Conservation (phyloP, 352 stramenopile species). For the Phytopythium kandeliae region DNA sequence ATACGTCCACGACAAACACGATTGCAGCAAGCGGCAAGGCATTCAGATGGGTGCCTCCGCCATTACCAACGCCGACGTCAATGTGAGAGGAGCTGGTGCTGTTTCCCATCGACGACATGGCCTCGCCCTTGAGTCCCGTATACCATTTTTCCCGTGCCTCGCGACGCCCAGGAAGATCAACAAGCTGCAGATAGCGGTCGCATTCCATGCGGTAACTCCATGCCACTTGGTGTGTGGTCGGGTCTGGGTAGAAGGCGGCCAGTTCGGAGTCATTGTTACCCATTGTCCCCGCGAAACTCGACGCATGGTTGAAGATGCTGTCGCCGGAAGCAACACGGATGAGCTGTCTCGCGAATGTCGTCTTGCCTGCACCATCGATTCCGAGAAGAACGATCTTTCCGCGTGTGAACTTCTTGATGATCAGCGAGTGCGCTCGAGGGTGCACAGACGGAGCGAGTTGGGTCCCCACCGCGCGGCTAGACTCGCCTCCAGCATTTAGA, state of each 20-base stretch:
- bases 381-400: slow-evolving; percentile 45
- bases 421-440: slow-evolving; percentile 12
- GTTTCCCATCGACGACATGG: background rate
- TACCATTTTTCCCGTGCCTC: slow-evolving; percentile 31
- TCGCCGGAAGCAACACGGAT: slow-evolving; percentile 20
- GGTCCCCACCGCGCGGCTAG: background rate
- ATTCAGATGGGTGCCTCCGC: slow-evolving; percentile 12
- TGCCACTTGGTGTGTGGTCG: slow-evolving; percentile 16
- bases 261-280: slow-evolving; percentile 6
- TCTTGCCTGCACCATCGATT: slow-evolving; percentile 53
- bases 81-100: slow-evolving; percentile 8
- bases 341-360: slow-evolving; percentile 44
- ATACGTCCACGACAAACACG: slow-evolving; percentile 46
- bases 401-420: slow-evolving; percentile 30
- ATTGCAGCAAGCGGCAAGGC: slow-evolving; percentile 32
- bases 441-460: slow-evolving; percentile 5
- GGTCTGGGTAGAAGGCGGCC: slow-evolving; percentile 17
- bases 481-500: slow-evolving; percentile 2
- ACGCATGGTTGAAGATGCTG: slow-evolving; percentile 3
- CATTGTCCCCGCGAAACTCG: slow-evolving; percentile 6
- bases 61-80: background rate
- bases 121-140: slow-evolving; percentile 3
- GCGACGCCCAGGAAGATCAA: slow-evolving; percentile 37
- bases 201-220: slow-evolving; percentile 32
- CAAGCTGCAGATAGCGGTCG: slow-evolving; percentile 37